Percentiles rank a stretch among this genome's conserved stretches.
phyloP scores from a whole-genome alignment of 495 filamentous ascomycete genomes.

The Margaritispora aquatica region DNA sequence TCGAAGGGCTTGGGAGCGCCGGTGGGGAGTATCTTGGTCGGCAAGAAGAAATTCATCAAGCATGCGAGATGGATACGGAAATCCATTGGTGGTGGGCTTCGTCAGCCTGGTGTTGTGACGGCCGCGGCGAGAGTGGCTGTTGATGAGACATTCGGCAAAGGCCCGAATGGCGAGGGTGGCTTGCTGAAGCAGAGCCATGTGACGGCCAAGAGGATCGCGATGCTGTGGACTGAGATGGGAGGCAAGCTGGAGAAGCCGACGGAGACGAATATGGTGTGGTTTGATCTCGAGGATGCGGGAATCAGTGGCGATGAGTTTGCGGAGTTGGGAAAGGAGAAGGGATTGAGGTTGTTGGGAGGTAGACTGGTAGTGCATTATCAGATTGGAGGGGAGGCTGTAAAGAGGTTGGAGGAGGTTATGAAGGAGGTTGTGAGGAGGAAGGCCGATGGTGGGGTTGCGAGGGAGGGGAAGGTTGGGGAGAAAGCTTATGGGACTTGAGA shows the following conservation, averaged over 20 bases:
- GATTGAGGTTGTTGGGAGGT: conserved; percentile 44
- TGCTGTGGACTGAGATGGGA: conserved; percentile 56
- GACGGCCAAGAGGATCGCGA: conserved; percentile 57
- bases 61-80: conserved; percentile 78
- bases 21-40: conserved; percentile 74
- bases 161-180: conserved; percentile 54
- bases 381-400: conserved; percentile 46
- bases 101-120: conserved; percentile 61
- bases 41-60: conserved; percentile 57
- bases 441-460: not conserved
- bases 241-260: conserved; percentile 54
- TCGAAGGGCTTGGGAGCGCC: conserved; percentile 88
- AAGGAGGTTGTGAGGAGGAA: conserved; percentile 27
- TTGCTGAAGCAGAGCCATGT: conserved; percentile 54
- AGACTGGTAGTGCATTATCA: conserved; percentile 63
- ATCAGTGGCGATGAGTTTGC: conserved; percentile 39
- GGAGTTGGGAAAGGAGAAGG: conserved; percentile 42
- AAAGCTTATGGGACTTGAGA: conserved; percentile 15
- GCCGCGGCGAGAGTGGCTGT: conserved; percentile 52
- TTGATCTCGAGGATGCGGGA: conserved; percentile 57
- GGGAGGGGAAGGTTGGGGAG: conserved; percentile 13
- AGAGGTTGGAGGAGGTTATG: conserved; percentile 42
- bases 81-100: conserved; percentile 73
- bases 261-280: conserved; percentile 94
- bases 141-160: conserved; percentile 64